Percentiles rank a stretch among this genome's conserved stretches.
Conservation (phyloP, 768 basidiomycete species). For the Pleurotus platypus region DNA sequence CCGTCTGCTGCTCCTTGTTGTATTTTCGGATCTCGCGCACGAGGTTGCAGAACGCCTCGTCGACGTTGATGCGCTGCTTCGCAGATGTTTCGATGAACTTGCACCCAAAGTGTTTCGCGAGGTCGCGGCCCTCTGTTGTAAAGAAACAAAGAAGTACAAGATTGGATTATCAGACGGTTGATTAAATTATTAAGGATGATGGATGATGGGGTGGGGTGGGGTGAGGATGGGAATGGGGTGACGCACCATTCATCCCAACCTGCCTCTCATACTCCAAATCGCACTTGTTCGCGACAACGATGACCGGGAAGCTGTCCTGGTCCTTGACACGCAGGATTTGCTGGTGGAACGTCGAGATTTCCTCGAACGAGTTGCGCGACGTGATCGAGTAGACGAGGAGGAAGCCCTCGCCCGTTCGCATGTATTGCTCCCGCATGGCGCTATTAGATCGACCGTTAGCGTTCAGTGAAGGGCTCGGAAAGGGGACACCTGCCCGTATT, state of each 20-base stretch:
- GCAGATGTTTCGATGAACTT: conserved; percentile 96
- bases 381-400: conserved; percentile 97
- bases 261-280: conserved; percentile 96
- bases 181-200: background rate
- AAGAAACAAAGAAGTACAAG: background rate
- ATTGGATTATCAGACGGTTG: background rate
- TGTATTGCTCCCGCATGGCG: conserved; percentile 99
- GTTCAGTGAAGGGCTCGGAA: conserved; percentile 3
- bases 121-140: conserved; percentile 86
- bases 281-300: conserved; percentile 97
- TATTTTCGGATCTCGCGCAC: conserved; percentile 92
- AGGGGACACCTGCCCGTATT: conserved; percentile 75
- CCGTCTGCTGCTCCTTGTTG: conserved; percentile 86
- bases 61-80: conserved; percentile 94
- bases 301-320: conserved; percentile 91
- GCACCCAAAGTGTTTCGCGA: conserved; percentile 92
- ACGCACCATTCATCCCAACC: conserved; percentile 87
- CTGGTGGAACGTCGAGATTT: conserved; percentile 94
- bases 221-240: too few species aligned
- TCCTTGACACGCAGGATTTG: conserved; percentile 97
- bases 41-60: conserved; percentile 91
- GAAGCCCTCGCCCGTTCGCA: conserved; percentile 98
- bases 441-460: conserved; percentile 33
- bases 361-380: conserved; percentile 95
- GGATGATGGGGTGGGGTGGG: background rate